Evolutionary conservation across 202 grass and related monocot species (phyloP).

Genomic region (Setaria italica): DNA sequence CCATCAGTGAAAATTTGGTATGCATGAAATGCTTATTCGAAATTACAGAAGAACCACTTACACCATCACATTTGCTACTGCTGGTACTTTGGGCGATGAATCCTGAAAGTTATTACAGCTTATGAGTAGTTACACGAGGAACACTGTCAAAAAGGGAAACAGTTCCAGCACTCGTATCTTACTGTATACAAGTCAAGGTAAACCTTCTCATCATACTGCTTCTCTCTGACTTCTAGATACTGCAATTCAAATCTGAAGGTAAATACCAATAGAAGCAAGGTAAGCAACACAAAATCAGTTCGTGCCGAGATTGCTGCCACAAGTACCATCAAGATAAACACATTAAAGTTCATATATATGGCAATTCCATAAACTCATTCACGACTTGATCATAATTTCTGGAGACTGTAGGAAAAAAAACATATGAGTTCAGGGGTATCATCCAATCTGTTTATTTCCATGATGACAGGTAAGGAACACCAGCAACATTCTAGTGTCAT

Average conservation of each 20-base stretch:
- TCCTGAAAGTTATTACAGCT: conserved; percentile 60
- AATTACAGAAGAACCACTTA: conserved; percentile 56
- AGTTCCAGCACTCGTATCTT: conserved; percentile 47
- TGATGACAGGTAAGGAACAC: not conserved
- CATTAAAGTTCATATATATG: not conserved
- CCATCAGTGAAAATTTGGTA: conserved; percentile 33
- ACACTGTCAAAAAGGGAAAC: conserved; percentile 14
- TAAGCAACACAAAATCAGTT: conserved; percentile 37
- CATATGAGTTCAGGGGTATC: not conserved
- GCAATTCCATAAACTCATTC: not conserved
- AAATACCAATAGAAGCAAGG: conserved; percentile 46
- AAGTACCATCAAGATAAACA: not conserved
- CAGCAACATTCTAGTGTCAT: not conserved
- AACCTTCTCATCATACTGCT: conserved; percentile 93
- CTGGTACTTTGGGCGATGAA: conserved; percentile 54
- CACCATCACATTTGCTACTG: conserved; percentile 75
- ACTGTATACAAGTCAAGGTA: conserved; percentile 84
- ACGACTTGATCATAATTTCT: not conserved
- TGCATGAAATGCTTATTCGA: conserved; percentile 27
- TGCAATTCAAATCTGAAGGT: conserved; percentile 62
- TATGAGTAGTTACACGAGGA: conserved; percentile 13
- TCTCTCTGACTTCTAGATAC: conserved; percentile 92
- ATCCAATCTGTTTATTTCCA: conserved; percentile 19
- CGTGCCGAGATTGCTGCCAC: conserved; percentile 15
- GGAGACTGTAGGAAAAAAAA: not conserved